phyloP scores from a whole-genome alignment of 192 early-diverging fungal genomes.

The Oehlia diaphana region DNA sequence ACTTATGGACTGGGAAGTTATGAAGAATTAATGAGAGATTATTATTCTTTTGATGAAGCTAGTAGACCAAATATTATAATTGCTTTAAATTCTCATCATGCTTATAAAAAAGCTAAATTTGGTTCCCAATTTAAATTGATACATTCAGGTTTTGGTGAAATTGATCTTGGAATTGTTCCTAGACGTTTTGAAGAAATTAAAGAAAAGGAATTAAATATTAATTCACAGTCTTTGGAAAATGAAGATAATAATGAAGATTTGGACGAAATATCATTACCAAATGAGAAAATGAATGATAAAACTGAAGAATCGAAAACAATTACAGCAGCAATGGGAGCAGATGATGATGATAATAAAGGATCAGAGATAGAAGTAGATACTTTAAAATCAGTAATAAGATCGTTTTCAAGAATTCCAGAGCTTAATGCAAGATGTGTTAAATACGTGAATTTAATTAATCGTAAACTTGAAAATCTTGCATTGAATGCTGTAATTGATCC shows the following conservation, averaged over 20 bases:
- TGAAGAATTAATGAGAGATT: conserved; percentile 17
- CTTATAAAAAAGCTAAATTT: neutral
- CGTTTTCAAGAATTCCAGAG: conserved; percentile 23
- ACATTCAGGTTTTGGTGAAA: neutral
- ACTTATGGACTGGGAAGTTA: conserved; percentile 12
- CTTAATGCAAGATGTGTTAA: conserved; percentile 32
- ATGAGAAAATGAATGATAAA: too few species aligned
- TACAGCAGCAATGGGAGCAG: neutral
- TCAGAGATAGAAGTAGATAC: neutral
- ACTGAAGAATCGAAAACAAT: too few species aligned
- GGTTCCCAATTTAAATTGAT: conserved; percentile 5
- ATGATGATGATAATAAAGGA: neutral
- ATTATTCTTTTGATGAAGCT: neutral
- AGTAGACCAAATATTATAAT: conserved; percentile 16
- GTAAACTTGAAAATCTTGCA: conserved; percentile 58
- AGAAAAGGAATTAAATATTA: neutral
- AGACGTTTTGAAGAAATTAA: neutral
- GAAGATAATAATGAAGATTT: neutral
- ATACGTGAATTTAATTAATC: conserved; percentile 47
- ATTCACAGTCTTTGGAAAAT: neutral
- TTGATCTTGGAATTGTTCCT: conserved; percentile 19
- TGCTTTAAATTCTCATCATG: neutral
- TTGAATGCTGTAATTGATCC: conserved; percentile 71
- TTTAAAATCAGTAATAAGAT: neutral
- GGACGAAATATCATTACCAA: neutral